Conservation (phyloP, 129 eudicot species). For the Silybum marianum region DNA sequence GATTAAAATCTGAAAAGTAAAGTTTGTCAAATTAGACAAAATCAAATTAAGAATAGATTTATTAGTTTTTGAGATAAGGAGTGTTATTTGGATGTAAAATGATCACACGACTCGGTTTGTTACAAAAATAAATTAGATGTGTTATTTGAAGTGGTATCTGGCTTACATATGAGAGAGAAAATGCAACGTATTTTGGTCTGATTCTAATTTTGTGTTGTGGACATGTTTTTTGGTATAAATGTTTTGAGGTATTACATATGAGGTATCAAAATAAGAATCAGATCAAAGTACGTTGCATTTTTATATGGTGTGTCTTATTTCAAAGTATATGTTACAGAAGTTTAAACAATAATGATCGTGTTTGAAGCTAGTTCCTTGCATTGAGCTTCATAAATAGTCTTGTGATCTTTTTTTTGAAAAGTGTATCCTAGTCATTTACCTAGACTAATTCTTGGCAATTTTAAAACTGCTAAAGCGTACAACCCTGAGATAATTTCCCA, state of each 20-base stretch:
- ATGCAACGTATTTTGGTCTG: too few relatives aligned
- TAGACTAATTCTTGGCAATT: too few relatives aligned
- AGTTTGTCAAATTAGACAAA: background rate
- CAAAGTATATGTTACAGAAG: background rate
- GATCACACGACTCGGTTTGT: background rate
- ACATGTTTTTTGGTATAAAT: too few relatives aligned
- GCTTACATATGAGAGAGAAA: too few relatives aligned
- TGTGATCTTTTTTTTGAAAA: too few relatives aligned
- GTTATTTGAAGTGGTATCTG: too few relatives aligned
- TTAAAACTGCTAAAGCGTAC: too few relatives aligned
- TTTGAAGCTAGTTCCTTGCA: background rate
- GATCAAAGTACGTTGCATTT: background rate
- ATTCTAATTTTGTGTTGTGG: too few relatives aligned
- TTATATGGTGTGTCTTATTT: background rate
- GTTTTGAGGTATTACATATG: background rate
- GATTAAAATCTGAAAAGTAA: background rate
- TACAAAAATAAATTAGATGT: background rate
- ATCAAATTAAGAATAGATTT: background rate
- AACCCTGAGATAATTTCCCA: too few relatives aligned
- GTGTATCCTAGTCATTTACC: too few relatives aligned
- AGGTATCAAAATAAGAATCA: background rate
- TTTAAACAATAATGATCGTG: background rate
- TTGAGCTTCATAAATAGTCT: background rate
- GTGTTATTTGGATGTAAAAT: background rate
- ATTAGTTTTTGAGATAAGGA: background rate